Conservation (phyloP, 1,139 yeast genomes). For the Petasospora fabianii region DNA sequence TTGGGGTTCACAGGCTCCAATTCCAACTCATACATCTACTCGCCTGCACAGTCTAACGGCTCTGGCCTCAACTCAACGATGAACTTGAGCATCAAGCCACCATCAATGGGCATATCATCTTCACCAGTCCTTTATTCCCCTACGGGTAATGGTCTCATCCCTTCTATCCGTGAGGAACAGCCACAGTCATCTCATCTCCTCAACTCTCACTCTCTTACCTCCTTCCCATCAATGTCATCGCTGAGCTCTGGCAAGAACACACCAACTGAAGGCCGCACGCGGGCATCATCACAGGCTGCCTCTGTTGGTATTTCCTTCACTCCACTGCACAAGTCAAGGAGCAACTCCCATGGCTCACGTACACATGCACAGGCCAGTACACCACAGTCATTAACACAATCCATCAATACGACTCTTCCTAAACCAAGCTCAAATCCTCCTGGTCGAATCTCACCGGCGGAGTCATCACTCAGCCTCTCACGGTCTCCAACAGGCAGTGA, state of each 20-base stretch:
- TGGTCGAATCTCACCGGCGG: conserved; percentile 15
- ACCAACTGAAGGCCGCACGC: conserved; percentile 15
- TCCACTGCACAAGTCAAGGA: conserved; percentile 20
- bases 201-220: conserved; percentile 15
- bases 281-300: conserved; percentile 16
- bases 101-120: conserved; percentile 15
- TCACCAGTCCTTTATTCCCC: conserved; percentile 27
- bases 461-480: conserved; percentile 9
- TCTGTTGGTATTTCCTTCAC: conserved; percentile 12
- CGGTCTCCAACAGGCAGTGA: conserved; percentile 8
- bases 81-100: conserved; percentile 17
- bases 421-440: conserved; percentile 7
- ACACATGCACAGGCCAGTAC: not conserved
- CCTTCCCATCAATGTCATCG: conserved; percentile 25
- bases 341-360: conserved; percentile 20
- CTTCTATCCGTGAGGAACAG: conserved; percentile 18
- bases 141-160: conserved; percentile 11
- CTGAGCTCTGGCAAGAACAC: conserved; percentile 18
- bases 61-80: conserved; percentile 3
- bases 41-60: conserved; percentile 15
- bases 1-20: conserved; percentile 24
- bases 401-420: not conserved
- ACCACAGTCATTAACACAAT: conserved; percentile 1
- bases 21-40: conserved; percentile 24
- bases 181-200: conserved; percentile 2